These are phyloP conservation scores for Hericium alpestre DNA, from an alignment of 768 basidiomycete genomes.

Conservation along the genomic window DNA sequence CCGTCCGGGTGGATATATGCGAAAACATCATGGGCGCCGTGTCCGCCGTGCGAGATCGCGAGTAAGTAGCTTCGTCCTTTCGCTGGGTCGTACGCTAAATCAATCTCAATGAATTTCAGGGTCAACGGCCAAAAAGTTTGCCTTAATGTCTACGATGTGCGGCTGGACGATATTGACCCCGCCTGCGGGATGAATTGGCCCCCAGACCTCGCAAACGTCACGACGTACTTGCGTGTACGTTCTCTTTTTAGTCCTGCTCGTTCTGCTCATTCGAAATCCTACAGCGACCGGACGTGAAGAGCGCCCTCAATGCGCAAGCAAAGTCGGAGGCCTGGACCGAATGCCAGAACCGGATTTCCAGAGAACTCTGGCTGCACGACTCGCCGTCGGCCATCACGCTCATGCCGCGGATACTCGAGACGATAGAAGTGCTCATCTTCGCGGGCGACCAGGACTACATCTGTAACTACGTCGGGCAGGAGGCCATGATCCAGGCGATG, in stretches of 20 bases:
- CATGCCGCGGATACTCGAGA: slow-evolving; percentile 67
- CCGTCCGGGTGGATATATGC: slow-evolving; percentile 48
- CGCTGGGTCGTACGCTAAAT: neutral
- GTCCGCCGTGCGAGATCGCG: slow-evolving; percentile 12
- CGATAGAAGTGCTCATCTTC: slow-evolving; percentile 82
- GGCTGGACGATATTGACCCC: slow-evolving; percentile 74
- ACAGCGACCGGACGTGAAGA: slow-evolving; percentile 72
- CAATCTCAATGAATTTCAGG: neutral
- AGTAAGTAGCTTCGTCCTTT: neutral
- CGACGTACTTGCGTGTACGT: slow-evolving; percentile 71
- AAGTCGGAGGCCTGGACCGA: slow-evolving; percentile 82
- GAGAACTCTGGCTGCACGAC: slow-evolving; percentile 41
- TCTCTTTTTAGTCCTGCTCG: neutral
- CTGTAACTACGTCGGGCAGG: slow-evolving; percentile 90
- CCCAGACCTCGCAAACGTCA: slow-evolving; percentile 67
- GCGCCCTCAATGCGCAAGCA: slow-evolving; percentile 69
- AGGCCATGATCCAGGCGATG: slow-evolving; percentile 73
- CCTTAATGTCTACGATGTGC: slow-evolving; percentile 91
- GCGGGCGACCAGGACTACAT: slow-evolving; percentile 94
- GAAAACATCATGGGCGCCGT: slow-evolving; percentile 42
- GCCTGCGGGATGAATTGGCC: slow-evolving; percentile 99
- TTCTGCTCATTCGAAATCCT: slow-evolving; percentile 1
- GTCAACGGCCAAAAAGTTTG: slow-evolving; percentile 59
- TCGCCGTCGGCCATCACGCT: slow-evolving; percentile 66
- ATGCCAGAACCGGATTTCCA: slow-evolving; percentile 61